These are phyloP conservation scores for Colletotrichum navitas DNA, from an alignment of 2,329 filamentous ascomycete species.

Conservation along the genomic window DNA sequence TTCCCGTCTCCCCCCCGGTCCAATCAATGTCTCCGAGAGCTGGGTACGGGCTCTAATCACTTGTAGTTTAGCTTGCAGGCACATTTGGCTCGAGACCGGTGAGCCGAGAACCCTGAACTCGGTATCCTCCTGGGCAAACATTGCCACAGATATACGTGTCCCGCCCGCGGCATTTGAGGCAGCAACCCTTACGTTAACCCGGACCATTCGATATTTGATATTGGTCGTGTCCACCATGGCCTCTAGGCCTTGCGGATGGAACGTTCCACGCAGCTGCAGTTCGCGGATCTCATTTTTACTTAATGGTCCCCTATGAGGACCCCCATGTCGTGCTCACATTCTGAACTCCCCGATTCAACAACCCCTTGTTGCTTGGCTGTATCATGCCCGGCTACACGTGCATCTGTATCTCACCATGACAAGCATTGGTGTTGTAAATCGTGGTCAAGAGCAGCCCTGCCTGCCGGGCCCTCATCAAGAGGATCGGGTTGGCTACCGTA, in stretches of 20 bases:
- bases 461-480: conserved; percentile 1
- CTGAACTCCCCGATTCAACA: conserved; percentile 8
- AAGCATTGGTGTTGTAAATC: neutral
- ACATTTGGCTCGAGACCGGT: neutral
- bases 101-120: neutral
- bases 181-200: neutral
- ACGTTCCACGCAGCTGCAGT: conserved; percentile 3
- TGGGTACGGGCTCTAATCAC: conserved; percentile 30
- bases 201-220: neutral
- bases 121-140: neutral
- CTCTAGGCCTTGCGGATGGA: neutral
- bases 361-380: conserved; percentile 7
- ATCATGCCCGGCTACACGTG: conserved; percentile 7
- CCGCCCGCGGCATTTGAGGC: neutral
- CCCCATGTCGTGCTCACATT: neutral
- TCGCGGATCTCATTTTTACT: conserved; percentile 25
- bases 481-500: conserved; percentile 9
- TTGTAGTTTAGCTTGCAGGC: conserved; percentile 15
- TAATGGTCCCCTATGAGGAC: neutral
- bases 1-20: conserved; percentile 12
- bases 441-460: neutral
- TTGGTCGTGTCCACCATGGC: neutral
- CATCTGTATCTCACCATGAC: conserved; percentile 8
- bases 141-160: conserved; percentile 14
- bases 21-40: neutral